phyloP scores from a whole-genome alignment of 352 stramenopile genomes.

The Phytophthora melonis region DNA sequence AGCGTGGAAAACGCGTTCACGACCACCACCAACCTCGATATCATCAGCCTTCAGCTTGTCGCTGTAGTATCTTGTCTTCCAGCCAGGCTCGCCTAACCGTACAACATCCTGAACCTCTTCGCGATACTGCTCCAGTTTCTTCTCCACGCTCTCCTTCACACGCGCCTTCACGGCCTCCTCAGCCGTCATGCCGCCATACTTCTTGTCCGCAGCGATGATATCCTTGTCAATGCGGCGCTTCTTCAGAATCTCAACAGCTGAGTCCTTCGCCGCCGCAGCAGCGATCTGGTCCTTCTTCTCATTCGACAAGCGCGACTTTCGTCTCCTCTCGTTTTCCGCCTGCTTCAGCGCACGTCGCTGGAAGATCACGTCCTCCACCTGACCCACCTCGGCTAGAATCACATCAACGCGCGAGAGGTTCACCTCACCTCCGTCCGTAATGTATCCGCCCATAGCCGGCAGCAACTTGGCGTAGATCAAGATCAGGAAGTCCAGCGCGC shows the following conservation, averaged over 20 bases:
- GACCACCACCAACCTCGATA: conserved; percentile 83
- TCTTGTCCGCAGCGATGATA: conserved; percentile 72
- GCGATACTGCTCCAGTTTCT: conserved; percentile 83
- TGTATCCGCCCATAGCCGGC: conserved; percentile 92
- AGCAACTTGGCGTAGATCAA: conserved; percentile 96
- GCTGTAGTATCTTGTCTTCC: conserved; percentile 95
- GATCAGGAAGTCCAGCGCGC: conserved; percentile 98
- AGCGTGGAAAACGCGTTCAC: conserved; percentile 92
- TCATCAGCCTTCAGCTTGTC: conserved; percentile 90
- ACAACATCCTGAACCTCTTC: conserved; percentile 94
- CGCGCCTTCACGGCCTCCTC: conserved; percentile 83
- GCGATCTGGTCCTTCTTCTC: conserved; percentile 80
- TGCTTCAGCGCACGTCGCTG: conserved; percentile 86
- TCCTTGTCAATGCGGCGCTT: conserved; percentile 77
- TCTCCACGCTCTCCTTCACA: conserved; percentile 81
- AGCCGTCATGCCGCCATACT: conserved; percentile 70
- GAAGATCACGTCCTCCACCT: conserved; percentile 97
- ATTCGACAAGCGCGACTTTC: conserved; percentile 72
- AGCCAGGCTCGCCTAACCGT: conserved; percentile 95
- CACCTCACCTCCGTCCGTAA: conserved; percentile 96
- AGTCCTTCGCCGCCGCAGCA: conserved; percentile 65
- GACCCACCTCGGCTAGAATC: conserved; percentile 96
- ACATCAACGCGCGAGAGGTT: conserved; percentile 96
- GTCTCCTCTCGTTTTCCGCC: conserved; percentile 76
- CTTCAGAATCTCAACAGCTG: conserved; percentile 83